Evolutionary conservation across 1,284 basidiomycete species (phyloP).

Genomic region (Spongispora temasekensis): DNA sequence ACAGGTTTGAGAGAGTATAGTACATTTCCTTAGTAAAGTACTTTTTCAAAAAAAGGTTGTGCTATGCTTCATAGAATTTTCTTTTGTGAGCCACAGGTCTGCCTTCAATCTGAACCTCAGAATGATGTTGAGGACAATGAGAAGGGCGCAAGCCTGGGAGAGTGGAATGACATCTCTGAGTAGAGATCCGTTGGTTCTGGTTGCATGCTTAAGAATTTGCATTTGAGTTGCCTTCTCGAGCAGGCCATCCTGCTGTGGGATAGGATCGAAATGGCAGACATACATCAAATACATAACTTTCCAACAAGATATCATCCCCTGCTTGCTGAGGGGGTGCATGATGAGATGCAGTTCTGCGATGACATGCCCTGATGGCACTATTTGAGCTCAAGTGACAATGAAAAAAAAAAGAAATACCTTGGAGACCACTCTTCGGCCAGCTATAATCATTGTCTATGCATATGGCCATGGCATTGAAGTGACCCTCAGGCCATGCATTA

Average conservation of each 20-base stretch:
- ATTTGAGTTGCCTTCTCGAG: background rate
- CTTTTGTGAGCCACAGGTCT: background rate
- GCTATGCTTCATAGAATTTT: background rate
- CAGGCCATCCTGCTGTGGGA: background rate
- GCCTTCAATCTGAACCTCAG: background rate
- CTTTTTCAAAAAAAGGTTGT: background rate
- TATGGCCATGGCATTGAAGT: background rate
- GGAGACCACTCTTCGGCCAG: background rate
- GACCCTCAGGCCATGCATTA: background rate
- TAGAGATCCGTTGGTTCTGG: background rate
- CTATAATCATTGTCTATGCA: background rate
- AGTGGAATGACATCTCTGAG: background rate
- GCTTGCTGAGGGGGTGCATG: background rate
- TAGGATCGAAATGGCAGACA: background rate
- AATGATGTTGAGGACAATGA: background rate
- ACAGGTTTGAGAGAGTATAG: background rate
- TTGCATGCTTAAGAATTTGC: background rate
- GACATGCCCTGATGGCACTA: background rate
- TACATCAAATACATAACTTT: background rate
- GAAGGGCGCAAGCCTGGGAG: background rate
- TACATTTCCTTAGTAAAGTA: background rate
- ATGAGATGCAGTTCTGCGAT: background rate
- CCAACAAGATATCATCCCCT: background rate
- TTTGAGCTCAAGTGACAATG: background rate
- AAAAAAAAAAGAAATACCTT: background rate